Conservation (phyloP, 1,284 basidiomycete species). For the Naganishia cerealis region DNA sequence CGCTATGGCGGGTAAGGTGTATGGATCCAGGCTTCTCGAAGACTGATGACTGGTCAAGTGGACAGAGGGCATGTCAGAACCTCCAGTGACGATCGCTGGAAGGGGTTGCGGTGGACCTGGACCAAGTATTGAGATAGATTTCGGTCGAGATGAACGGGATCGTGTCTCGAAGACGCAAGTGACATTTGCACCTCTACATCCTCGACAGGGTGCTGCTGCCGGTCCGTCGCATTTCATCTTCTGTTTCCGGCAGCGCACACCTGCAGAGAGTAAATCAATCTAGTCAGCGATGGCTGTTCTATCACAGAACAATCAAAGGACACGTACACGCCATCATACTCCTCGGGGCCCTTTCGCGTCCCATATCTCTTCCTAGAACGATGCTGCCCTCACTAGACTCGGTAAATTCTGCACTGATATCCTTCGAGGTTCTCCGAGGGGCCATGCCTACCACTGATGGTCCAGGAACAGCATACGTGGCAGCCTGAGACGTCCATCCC, state of each 20-base stretch:
- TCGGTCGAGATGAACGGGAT: conserved; percentile 42
- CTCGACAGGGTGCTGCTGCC: conserved; percentile 46
- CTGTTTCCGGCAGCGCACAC: conserved; percentile 38
- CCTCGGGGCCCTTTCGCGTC: conserved; percentile 46
- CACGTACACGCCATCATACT: conserved; percentile 53
- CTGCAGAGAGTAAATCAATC: conserved; percentile 11
- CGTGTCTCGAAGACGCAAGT: conserved; percentile 50
- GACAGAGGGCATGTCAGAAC: conserved; percentile 22
- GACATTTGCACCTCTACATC: conserved; percentile 48
- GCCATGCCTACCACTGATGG: conserved; percentile 1
- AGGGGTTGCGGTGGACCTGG: conserved; percentile 33
- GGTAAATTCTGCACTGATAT: conserved; percentile 36
- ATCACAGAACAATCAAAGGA: neutral
- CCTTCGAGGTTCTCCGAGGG: conserved; percentile 33
- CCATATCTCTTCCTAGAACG: conserved; percentile 39
- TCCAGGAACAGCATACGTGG: conserved; percentile 7
- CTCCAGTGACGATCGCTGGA: conserved; percentile 32
- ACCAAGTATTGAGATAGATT: conserved; percentile 43
- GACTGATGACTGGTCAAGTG: conserved; percentile 23
- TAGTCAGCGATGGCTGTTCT: neutral
- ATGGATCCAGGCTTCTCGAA: conserved; percentile 29
- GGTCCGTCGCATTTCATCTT: conserved; percentile 53
- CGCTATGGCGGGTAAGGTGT: conserved; percentile 15
- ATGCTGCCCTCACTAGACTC: conserved; percentile 36
- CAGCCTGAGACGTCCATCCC: conserved; percentile 28